phyloP scores from a whole-genome alignment of 768 basidiomycete species.

The Amanita rubescens region DNA sequence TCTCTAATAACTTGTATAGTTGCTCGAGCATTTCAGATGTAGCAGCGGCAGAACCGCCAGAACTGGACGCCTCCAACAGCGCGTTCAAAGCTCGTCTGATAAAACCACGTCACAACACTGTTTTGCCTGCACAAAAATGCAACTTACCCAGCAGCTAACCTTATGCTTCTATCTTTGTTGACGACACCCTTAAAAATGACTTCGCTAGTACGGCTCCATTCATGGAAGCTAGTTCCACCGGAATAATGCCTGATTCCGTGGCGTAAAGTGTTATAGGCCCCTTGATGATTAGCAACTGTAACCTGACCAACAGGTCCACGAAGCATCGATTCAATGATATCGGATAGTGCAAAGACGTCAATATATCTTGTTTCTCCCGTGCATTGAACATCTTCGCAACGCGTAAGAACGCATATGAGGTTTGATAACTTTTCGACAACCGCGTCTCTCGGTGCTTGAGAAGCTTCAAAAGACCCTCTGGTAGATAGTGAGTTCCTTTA shows the following conservation, averaged over 20 bases:
- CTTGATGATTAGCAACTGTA: slow-evolving; percentile 37
- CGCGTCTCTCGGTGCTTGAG: slow-evolving; percentile 20
- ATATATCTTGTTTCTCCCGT: slow-evolving; percentile 16
- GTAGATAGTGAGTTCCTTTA: slow-evolving; percentile 31
- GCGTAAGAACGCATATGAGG: slow-evolving; percentile 32
- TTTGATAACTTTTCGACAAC: slow-evolving; percentile 25
- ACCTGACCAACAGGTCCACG: slow-evolving; percentile 41
- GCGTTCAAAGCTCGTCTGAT: slow-evolving; percentile 42
- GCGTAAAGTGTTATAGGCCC: slow-evolving; percentile 33
- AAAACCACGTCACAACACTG: slow-evolving; percentile 1
- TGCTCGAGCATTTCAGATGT: slow-evolving; percentile 36
- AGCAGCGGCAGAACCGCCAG: slow-evolving; percentile 22
- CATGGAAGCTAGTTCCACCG: slow-evolving; percentile 20
- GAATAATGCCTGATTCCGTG: slow-evolving; percentile 37
- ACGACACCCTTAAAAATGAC: slow-evolving; percentile 42
- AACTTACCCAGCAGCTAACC: slow-evolving; percentile 66
- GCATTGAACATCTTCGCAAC: slow-evolving; percentile 26
- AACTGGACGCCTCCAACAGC: slow-evolving; percentile 36
- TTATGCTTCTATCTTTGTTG: slow-evolving; percentile 49
- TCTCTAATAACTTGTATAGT: slow-evolving; percentile 42
- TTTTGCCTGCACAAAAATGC: background rate
- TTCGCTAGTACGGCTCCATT: slow-evolving; percentile 25
- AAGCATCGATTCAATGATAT: slow-evolving; percentile 33
- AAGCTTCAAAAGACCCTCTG: slow-evolving; percentile 29
- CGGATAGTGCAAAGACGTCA: slow-evolving; percentile 27